Percentiles rank a stretch among this genome's conserved stretches.
phyloP scores from a whole-genome alignment of 2,329 filamentous ascomycete genomes.

The Alternaria ventricosa region DNA sequence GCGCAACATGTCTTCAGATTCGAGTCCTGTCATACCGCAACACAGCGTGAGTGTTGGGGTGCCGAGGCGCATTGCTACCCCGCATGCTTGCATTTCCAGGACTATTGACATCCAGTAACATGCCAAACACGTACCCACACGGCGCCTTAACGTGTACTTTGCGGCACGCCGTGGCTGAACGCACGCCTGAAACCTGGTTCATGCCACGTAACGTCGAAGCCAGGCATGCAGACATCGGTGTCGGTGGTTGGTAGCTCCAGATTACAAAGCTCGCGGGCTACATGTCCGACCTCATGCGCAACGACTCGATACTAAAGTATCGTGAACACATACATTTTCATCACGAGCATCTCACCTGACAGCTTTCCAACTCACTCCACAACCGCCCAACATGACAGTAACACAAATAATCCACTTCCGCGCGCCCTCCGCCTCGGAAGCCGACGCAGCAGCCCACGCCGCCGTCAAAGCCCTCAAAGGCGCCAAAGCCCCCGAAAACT shows the following conservation, averaged over 20 bases:
- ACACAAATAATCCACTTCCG: slow-evolving; percentile 7
- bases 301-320: not conserved
- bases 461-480: slow-evolving; percentile 6
- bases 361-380: not conserved
- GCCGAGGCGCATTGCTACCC: not conserved
- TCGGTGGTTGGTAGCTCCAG: not conserved
- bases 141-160: not conserved
- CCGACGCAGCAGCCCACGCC: not conserved
- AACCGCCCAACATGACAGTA: not conserved
- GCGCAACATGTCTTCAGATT: not conserved
- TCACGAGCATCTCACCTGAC: not conserved
- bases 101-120: not conserved
- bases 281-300: not conserved
- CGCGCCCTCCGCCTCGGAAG: not conserved
- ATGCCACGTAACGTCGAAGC: not conserved
- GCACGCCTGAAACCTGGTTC: not conserved
- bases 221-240: not conserved
- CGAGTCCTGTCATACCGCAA: accelerated
- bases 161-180: not conserved
- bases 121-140: not conserved
- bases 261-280: not conserved
- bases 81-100: not conserved
- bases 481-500: slow-evolving; percentile 6
- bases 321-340: not conserved
- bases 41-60: not conserved